Evolutionary conservation across 495 filamentous ascomycete genomes (phyloP), one percentile per base, ranked within the genome.

Genomic region (Hyaloscypha hepaticicola): DNA sequence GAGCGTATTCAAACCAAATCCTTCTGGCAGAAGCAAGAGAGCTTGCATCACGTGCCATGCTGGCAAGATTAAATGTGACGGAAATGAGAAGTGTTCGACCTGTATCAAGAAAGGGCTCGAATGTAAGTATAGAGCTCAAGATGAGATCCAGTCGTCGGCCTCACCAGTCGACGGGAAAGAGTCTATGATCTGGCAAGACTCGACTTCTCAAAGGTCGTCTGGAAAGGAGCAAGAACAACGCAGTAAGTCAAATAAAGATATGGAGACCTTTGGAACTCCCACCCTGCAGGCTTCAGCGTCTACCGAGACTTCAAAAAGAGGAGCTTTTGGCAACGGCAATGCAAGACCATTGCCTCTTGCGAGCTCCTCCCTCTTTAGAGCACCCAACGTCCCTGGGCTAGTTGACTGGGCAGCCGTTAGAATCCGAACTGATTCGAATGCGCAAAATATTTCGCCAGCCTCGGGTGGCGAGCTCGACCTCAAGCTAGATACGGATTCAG

Each of bases 31-130:
- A 52, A 72, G 60, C 25, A 69, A 69, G 55, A 66, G 50, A 16
- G 72, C 73, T 19, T 76, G 73, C 48, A 57, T 70, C 27, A 55
- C 66, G 12, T 76, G 73, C 55, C 73, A 67, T 34, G 58, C 65
- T 6, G 68, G 66, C 38, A 74, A 74, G 59, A 72, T 67, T 2
- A 71, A 71, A 29, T 76, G 73, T 61, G 67, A 72, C 57, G 72
- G 72, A 27, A 61, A 63, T 24, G 34, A 67, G 22, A 63, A 60
- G 48, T 76, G 73, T 60, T 62, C 66, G 11, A 66, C 55, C 16
- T 76, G 73, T 33, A 27, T 49, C 11, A 71, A 68, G 51, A 63
- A 66, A 55, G 66, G 65, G 0, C 59, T 70, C 16, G 64, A 64
- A 2, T 76, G 73, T 59, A 66, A 59, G 4, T 73, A 72, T 62